A percentile compares a stretch with the other conserved stretches of the same genome.
Evolutionary conservation across 1,284 basidiomycete genomes (phyloP).

Genomic region (Filobasidium uniguttulatum): DNA sequence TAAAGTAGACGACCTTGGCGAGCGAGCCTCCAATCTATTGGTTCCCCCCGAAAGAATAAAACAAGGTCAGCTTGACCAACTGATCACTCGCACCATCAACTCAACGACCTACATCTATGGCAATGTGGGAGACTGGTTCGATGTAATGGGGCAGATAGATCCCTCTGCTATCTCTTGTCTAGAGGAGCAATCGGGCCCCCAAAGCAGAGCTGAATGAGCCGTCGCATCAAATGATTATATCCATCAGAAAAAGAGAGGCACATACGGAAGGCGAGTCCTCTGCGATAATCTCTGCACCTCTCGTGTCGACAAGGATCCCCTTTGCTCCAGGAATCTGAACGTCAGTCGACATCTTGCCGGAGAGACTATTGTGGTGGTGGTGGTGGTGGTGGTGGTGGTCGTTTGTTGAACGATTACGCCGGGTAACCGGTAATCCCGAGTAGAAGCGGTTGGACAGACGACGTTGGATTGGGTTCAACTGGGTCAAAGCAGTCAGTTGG

Average conservation of each 20-base stretch:
- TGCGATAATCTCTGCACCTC: slow-evolving; percentile 69
- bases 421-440: too few species aligned
- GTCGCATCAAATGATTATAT: too few species aligned
- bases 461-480: too few species aligned
- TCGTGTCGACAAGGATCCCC: slow-evolving; percentile 34
- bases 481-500: too few species aligned
- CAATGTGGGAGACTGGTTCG: slow-evolving; percentile 90
- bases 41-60: not conserved
- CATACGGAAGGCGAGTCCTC: slow-evolving; percentile 84
- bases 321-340: slow-evolving; percentile 35
- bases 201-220: too few species aligned
- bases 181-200: too few species aligned
- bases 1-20: slow-evolving; percentile 98
- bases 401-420: too few species aligned
- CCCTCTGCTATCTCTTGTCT: slow-evolving; percentile 78
- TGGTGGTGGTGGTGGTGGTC: too few species aligned
- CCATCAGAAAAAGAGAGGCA: too few species aligned
- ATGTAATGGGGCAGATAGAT: slow-evolving; percentile 94
- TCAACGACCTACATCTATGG: slow-evolving; percentile 63
- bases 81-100: too few species aligned
- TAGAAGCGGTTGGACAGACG: too few species aligned
- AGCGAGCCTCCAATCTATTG: slow-evolving; percentile 84
- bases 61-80: not conserved
- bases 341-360: slow-evolving; percentile 1
- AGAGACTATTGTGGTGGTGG: too few species aligned